Conservation (phyloP, 371 early-diverging fungal genomes). For the Nematocida displodere region DNA sequence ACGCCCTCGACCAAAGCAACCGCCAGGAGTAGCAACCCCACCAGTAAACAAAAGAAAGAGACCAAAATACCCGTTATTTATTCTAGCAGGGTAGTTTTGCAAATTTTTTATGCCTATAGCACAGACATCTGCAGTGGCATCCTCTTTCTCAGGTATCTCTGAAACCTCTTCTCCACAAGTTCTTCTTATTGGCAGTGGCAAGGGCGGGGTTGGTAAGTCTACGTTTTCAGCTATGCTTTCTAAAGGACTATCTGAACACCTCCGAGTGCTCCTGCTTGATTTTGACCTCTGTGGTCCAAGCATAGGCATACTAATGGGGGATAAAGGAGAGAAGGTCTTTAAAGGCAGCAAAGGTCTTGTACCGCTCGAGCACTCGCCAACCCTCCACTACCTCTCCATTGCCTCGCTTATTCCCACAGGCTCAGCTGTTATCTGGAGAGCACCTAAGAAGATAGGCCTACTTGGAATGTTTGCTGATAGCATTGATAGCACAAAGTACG, state of each 20-base stretch:
- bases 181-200: no score
- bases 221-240: constrained; percentile 68
- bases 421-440: constrained; percentile 95
- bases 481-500: constrained; percentile 81
- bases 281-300: constrained; percentile 96
- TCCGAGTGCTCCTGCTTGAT: constrained; percentile 83
- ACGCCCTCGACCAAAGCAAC: constrained; percentile 9
- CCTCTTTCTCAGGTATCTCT: no score
- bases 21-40: neutral
- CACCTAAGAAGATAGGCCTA: constrained; percentile 78
- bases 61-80: no score
- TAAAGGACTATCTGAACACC: constrained; percentile 63
- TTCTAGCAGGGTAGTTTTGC: no score
- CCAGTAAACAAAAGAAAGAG: neutral
- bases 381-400: constrained; percentile 80
- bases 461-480: constrained; percentile 91
- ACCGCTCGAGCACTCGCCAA: constrained; percentile 64
- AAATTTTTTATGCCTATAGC: no score
- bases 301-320: constrained; percentile 60
- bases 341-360: constrained; percentile 58
- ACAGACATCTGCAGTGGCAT: no score
- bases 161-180: neutral
- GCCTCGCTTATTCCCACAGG: constrained; percentile 82
- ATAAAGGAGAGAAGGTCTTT: constrained; percentile 73
- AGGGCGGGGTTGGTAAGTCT: constrained; percentile 95